A percentile compares a stretch with the other conserved stretches of the same genome.
These are phyloP conservation scores for Botrytis paeoniae DNA, from an alignment of 2,329 filamentous ascomycete species.

Conservation along the genomic window DNA sequence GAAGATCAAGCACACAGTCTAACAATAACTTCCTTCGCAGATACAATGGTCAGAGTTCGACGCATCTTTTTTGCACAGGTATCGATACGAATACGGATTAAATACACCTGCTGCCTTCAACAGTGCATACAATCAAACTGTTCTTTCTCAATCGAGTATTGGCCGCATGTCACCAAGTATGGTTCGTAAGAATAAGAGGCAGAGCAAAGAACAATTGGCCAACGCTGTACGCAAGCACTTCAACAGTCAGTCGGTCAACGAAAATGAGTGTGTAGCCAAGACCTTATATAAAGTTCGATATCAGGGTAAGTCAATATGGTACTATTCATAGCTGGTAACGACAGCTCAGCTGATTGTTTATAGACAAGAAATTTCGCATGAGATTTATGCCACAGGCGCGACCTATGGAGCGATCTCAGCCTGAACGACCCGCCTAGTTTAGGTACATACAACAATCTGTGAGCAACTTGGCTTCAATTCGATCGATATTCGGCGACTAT, in stretches of 20 bases:
- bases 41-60: constrained; percentile 68
- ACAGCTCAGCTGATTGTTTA: constrained; percentile 20
- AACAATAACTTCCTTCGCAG: constrained; percentile 35
- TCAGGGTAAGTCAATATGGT: constrained; percentile 33
- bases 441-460: not conserved
- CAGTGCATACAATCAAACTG: constrained; percentile 58
- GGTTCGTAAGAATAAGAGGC: constrained; percentile 62
- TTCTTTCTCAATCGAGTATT: constrained; percentile 62
- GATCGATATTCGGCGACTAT: not conserved
- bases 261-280: constrained; percentile 77
- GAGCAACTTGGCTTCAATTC: constrained; percentile 9
- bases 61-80: constrained; percentile 65
- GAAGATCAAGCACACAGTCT: constrained; percentile 1
- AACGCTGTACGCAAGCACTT: constrained; percentile 77
- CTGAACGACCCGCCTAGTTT: not conserved
- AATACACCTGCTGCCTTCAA: constrained; percentile 68
- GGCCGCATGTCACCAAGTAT: constrained; percentile 74
- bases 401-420: constrained; percentile 20
- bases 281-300: constrained; percentile 40
- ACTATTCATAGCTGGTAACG: not conserved
- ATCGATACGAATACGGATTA: constrained; percentile 71
- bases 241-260: constrained; percentile 73
- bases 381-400: constrained; percentile 38
- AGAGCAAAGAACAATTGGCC: constrained; percentile 70
- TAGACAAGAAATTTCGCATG: constrained; percentile 42